Conservation (phyloP, 805 yeast species). For the Saccharomycopsis capsularis region DNA sequence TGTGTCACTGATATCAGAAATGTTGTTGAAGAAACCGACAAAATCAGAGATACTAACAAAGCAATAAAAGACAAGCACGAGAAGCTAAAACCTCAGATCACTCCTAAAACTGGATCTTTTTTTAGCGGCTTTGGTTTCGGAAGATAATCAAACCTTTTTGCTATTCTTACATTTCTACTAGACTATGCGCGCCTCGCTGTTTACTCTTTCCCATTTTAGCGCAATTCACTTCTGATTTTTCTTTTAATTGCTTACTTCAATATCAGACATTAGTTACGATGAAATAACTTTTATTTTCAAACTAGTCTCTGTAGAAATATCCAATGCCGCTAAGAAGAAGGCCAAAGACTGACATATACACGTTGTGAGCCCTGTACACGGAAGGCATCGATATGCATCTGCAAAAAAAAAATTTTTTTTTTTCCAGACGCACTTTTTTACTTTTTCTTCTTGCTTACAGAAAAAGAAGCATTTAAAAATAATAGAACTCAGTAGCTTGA, state of each 20-base stretch:
- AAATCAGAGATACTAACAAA: background rate
- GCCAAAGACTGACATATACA: too few relatives aligned
- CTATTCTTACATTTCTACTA: too few relatives aligned
- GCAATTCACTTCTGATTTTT: too few relatives aligned
- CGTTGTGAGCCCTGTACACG: background rate
- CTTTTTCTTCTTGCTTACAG: background rate
- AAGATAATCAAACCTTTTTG: too few relatives aligned
- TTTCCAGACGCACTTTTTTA: background rate
- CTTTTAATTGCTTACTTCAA: too few relatives aligned
- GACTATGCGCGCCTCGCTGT: too few relatives aligned
- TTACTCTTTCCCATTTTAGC: too few relatives aligned
- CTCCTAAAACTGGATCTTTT: background rate
- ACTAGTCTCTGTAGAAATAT: background rate
- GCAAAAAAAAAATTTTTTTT: background rate
- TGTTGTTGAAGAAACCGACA: slow-evolving; percentile 3
- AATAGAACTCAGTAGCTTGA: too few relatives aligned
- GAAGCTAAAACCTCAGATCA: background rate
- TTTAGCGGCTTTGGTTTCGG: slow-evolving; percentile 16
- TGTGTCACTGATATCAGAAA: slow-evolving; percentile 10
- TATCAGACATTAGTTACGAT: too few relatives aligned
- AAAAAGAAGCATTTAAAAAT: too few relatives aligned
- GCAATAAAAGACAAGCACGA: background rate
- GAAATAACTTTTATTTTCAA: too few relatives aligned
- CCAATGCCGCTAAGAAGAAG: background rate
- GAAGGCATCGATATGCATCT: background rate